Evolutionary conservation across 116 monocot genomes (phyloP), one percentile per base, ranked within the genome.

Genomic region (Posidonia oceanica): DNA sequence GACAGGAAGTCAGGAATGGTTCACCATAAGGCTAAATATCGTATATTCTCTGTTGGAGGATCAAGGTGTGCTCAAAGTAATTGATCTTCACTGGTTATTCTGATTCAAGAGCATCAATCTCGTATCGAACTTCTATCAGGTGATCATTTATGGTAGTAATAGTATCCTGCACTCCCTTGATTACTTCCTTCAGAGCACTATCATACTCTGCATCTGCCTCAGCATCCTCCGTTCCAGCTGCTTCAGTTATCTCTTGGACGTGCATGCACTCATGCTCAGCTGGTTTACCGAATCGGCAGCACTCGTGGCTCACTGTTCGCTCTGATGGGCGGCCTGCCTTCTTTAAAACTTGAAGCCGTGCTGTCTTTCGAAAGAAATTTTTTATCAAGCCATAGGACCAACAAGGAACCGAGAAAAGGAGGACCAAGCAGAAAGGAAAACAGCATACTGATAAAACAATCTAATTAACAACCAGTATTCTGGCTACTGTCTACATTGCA

Each of bases 121-220:
- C 96, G 61, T 91, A 97, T n/a, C 78, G 29, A 39, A 97, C 89
- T 71, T 91, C 96, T 70, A 91, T 87, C 73, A 97, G 59, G 71
- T 80, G 89, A 54, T 97, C 96, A 66, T 97, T 97, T 23, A 91
- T 97, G 67, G 4, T 68, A 0, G 91, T 97, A 39, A 97, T 87
- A 3, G 89, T 86, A 54, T 83, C 82, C 73, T 97, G 96, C 59
- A 91, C 82, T 2, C 89, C 89, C 2, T 78, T 76, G 57, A 91
- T 97, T 55, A 89, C 89, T 70, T 91, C 86, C 68, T 97, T 97
- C 54, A 97, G 80, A 23, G 85, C 81, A 36, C 21, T 61, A 12
- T 91, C 85, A 61, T 91, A 89, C 70, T 87, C 96, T 1, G 89
- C 86, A 68, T 96, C 87, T 0, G 89, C 91, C 77, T 96, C 96